Percentiles rank a stretch among this genome's conserved stretches.
These are phyloP conservation scores for Microcyclospora pomicola DNA, from an alignment of 2,329 filamentous ascomycete genomes.

Conservation along the genomic window DNA sequence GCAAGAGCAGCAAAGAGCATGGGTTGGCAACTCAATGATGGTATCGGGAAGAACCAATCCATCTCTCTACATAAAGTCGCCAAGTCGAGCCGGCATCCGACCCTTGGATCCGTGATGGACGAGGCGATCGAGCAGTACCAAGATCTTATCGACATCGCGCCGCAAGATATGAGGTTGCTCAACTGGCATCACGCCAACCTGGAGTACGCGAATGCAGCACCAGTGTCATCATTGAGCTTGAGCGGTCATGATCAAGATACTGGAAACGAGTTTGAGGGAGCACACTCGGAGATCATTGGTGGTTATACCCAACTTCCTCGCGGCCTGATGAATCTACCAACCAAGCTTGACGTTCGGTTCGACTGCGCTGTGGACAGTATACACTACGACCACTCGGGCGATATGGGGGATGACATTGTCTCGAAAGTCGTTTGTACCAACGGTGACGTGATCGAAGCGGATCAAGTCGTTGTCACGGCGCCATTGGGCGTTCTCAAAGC, in stretches of 20 bases:
- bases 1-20: constrained; percentile 64
- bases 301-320: constrained; percentile 90
- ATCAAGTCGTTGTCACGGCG: constrained; percentile 79
- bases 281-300: constrained; percentile 83
- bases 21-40: constrained; percentile 65
- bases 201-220: constrained; percentile 91
- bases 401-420: constrained; percentile 25
- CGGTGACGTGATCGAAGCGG: constrained; percentile 64
- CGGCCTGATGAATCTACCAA: constrained; percentile 66
- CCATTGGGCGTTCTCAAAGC: constrained; percentile 85
- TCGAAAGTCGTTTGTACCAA: constrained; percentile 62
- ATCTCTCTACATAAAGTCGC: constrained; percentile 55
- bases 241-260: constrained; percentile 94
- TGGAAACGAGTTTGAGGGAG: constrained; percentile 92
- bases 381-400: constrained; percentile 36
- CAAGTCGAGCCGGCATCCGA: constrained; percentile 48
- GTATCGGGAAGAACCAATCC: constrained; percentile 40
- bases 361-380: constrained; percentile 61
- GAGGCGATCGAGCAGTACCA: constrained; percentile 83
- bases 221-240: constrained; percentile 73
- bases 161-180: constrained; percentile 76
- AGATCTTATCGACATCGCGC: constrained; percentile 63
- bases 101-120: constrained; percentile 81
- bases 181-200: constrained; percentile 99
- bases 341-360: constrained; percentile 61